Conservation (phyloP, 805 yeast genomes). For the Candida fluviatilis region DNA sequence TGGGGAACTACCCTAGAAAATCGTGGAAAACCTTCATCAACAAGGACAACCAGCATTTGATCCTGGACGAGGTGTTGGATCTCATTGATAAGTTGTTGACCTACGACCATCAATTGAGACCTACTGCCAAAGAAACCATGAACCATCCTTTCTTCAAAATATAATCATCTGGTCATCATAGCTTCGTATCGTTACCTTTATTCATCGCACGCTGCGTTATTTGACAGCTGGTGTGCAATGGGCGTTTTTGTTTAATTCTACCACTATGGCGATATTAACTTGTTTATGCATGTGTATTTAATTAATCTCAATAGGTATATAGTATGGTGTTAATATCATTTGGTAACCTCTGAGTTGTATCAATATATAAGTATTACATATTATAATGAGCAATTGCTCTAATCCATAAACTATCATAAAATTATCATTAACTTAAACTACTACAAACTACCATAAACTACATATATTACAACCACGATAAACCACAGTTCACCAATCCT, state of each 20-base stretch:
- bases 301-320: not conserved
- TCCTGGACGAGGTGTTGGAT: constrained; percentile 67
- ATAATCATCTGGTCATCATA: constrained; percentile 2
- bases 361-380: not conserved
- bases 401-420: no score
- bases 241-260: not conserved
- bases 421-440: no score
- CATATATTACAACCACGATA: no score
- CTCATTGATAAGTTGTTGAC: constrained; percentile 74
- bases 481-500: no score
- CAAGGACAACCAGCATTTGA: constrained; percentile 63
- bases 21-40: constrained; percentile 85
- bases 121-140: constrained; percentile 88
- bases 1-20: constrained; percentile 65
- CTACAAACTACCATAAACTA: no score
- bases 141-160: constrained; percentile 48
- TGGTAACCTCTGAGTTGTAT: no score
- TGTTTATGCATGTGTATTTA: not conserved
- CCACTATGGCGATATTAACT: not conserved
- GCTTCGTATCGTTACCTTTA: no score
- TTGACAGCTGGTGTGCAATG: no score
- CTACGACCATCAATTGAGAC: constrained; percentile 84
- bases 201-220: no score
- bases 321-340: not conserved
- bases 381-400: no score